Base-by-base conservation (phyloP, 139 green algal species). In the Chlamydomonas eustigma region DNA sequence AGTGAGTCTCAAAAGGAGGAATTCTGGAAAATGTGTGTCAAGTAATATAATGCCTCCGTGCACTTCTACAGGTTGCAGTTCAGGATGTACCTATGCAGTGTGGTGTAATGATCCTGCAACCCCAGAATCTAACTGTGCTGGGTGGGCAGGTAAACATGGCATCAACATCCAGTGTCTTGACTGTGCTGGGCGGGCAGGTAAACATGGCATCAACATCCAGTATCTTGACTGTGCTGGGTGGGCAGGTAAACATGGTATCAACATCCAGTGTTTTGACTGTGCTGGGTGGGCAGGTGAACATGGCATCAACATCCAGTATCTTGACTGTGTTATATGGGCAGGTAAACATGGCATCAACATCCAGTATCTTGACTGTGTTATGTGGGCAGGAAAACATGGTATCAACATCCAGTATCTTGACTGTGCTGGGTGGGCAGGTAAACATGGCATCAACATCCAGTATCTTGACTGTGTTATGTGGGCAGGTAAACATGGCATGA, bases 101-200 rank as follows among this genome's bases (percentile, higher is more conserved):
- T 1, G 91, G 91, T 35, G 76, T 89, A 64, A 70, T 95, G 78
- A 74, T 93, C 64, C 83, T 95, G 52, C 81, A 76, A 12, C 86
- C 87, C 0, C 75, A 89, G 28, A 92, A 91, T 63, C 78, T 83
- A 1, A 71, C 33, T 3, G 71, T 92, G 31, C 78, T 92, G 32
- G 90, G 90, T 0, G 89, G 90, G 1, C 38, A 81, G 73, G 88
- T 92, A 64, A 64, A 72, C 0, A 69, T 71, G 8, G 33, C 18
- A 33, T n/a, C 73, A 51, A 31, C 18, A 58, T 18, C 44, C 12
- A 58, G 12, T 12, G 6, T 5, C 32, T 73, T 1, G 32, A 36
- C 37, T 2, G 37, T 71, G 64, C 12, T 71, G 25, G 80, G 39
- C 12, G 8, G 5, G 35, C 51, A 67, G 51, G 22, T 73, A 33